Base-by-base conservation (phyloP, 345 rosid genomes). In the Ricinus communis region DNA sequence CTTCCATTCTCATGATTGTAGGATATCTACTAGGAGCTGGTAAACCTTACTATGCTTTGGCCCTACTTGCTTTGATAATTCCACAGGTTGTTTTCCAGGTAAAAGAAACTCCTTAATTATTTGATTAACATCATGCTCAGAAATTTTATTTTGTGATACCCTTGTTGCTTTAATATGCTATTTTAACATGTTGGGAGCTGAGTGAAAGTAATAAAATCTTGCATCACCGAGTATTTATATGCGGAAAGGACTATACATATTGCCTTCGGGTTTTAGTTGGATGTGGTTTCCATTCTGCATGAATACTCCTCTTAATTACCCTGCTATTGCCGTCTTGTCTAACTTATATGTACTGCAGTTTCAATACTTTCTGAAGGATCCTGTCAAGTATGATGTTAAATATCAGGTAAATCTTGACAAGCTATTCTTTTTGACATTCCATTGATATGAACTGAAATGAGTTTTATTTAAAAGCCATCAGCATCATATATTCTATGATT, bases 31-130 rank as follows among this genome's bases (percentile, higher is more conserved):
- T 95, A 54, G 97, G 87, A n/a, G 83, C 96, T 72, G 99, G 97
- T 18, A 95, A 95, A 87, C 92, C 99, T 53, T 90, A 84, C 55
- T 85, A 90, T 73, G 99, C 97, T 18, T 76, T 95, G 53, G 97
- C 99, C 14, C 72, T 95, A 15, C 82, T 95, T 33, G 93, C 84
- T 72, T 70, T 95, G 72, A 82, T 87, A 63, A 69, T 86, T 62
- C 99, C 99, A 24, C 99, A 95, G 75, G 83, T 90, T 4, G 74
- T 95, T 69, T 95, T 95, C 65, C 99, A 92, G 97, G 99, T 86
- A 84, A 77, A 66, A 43, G 33, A 6, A 30, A 50, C 51, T 24
- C 43, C 19, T 60, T 11, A 6, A 58, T 56, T n/a, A 11, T 43
- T 18, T 3, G 16, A 28, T 64, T 16, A 30, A 27, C 31, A 5